These are phyloP conservation scores for Ceratobasidium sp. DNA, from an alignment of 1,284 basidiomycete species.

Conservation along the genomic window DNA sequence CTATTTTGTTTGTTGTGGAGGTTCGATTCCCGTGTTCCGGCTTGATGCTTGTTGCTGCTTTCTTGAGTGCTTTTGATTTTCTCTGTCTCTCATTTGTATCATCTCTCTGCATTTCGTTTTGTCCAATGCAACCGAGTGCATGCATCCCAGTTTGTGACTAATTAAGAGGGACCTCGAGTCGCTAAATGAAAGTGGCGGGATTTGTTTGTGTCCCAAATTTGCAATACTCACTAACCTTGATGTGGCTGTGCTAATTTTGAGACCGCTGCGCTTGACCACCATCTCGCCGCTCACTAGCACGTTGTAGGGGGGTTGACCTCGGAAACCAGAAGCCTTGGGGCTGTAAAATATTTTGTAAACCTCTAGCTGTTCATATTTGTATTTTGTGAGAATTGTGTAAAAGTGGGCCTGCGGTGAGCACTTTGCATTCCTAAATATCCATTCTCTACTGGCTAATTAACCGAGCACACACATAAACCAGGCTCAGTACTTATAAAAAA, in stretches of 20 bases:
- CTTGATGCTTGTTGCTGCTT: too few relatives aligned
- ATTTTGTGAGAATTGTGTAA: neutral
- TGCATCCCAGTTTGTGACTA: neutral
- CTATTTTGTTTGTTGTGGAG: neutral
- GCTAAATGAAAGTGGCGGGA: neutral
- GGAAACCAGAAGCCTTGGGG: too few relatives aligned
- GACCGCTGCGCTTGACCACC: neutral
- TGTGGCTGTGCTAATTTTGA: constrained; percentile 12
- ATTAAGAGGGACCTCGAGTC: too few relatives aligned
- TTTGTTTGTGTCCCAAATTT: neutral
- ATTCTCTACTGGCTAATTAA: too few relatives aligned
- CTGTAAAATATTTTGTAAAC: too few relatives aligned
- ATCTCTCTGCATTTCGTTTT: neutral
- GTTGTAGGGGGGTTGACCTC: too few relatives aligned
- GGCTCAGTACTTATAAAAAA: too few relatives aligned
- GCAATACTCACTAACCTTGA: neutral
- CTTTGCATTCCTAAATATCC: neutral
- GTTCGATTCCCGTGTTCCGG: neutral
- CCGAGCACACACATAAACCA: too few relatives aligned
- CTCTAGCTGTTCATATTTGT: too few relatives aligned
- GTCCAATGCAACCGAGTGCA: neutral
- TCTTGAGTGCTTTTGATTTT: too few relatives aligned
- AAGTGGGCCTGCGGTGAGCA: neutral
- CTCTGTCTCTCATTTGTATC: neutral
- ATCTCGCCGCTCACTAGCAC: neutral